Evolutionary conservation across 2,329 filamentous ascomycete species (phyloP), one percentile per base, ranked within the genome.

Genomic region (Aphanocladium album): DNA sequence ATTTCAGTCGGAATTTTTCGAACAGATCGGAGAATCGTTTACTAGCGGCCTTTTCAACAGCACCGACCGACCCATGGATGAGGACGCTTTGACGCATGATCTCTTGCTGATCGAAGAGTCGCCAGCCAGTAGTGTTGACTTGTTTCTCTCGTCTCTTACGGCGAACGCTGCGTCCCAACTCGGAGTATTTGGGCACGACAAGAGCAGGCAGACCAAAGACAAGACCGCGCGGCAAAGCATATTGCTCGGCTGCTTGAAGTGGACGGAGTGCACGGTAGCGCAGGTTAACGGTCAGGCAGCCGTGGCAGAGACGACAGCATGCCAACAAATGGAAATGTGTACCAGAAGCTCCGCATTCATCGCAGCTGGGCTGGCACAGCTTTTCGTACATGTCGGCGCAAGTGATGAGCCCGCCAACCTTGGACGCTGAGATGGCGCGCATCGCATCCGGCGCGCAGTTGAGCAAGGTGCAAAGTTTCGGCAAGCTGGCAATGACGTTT

Each of bases 161-260:
- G 7, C 17, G 14, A 1, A 2, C 45, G 2, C 21, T 19, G 7
- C 7, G 1, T 5, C 1, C 5, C n/a, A n/a, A n/a, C n/a, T n/a
- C n/a, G n/a, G 21, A 41, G 39, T 45, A 45, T 0, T 5, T 0
- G 5, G 53, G 53, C 6, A 46, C 25, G 0, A 11, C 4, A 3
- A 46, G 6, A 4, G 2, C 6, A 0, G 39, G 39, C 2, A 55
- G 25, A 2, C 12, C 3, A 4, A 1, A 2, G 3, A 55, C 17
- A 8, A 11, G 5, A 17, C 17, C 2, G 6, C 2, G 5, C 5
- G 2, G 1, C 53, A 56, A 25, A 0, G 4, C 27, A 27, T 33
- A 46, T 27, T 46, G 53, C 7, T 14, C 39, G 3, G n/a, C n/a
- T 3, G 41, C 53, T 25, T 46, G 39, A 23, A 21, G 17, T 17